Evolutionary conservation across 1,139 yeast species (phyloP).

Genomic region (Candida tetrigidarum): DNA sequence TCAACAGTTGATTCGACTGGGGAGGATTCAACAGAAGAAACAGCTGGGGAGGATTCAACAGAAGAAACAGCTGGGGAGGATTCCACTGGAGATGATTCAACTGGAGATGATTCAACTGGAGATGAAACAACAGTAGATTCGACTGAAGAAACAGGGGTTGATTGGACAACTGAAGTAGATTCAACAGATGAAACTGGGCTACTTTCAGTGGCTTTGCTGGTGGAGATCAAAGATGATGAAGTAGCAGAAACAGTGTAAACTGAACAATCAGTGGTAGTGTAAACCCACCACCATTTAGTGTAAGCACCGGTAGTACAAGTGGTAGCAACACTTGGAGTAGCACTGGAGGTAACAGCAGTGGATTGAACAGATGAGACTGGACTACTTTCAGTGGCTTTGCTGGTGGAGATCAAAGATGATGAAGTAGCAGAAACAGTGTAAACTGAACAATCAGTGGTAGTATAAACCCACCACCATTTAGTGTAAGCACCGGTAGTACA

Average conservation of each 20-base stretch:
- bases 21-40: no score
- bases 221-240: background rate
- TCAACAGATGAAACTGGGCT: no score
- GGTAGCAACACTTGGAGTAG: conserved; percentile 2
- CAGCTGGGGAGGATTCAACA: background rate
- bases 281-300: conserved; percentile 8
- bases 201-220: background rate
- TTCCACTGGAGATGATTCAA: background rate
- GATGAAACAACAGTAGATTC: no score
- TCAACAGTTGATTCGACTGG: background rate
- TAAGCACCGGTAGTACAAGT: background rate
- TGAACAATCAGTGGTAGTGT: background rate
- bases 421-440: conserved; percentile 1
- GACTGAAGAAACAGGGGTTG: background rate
- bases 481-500: background rate
- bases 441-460: background rate
- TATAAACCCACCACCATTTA: no score
- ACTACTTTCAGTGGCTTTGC: conserved; percentile 1
- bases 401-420: background rate
- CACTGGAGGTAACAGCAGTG: background rate
- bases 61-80: background rate
- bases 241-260: background rate
- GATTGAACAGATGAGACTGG: background rate
- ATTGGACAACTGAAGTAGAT: background rate
- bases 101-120: background rate